Percentiles rank a stretch among this genome's conserved stretches.
Conservation (phyloP, 2,329 filamentous ascomycete genomes). For the Penicillium glabrum region DNA sequence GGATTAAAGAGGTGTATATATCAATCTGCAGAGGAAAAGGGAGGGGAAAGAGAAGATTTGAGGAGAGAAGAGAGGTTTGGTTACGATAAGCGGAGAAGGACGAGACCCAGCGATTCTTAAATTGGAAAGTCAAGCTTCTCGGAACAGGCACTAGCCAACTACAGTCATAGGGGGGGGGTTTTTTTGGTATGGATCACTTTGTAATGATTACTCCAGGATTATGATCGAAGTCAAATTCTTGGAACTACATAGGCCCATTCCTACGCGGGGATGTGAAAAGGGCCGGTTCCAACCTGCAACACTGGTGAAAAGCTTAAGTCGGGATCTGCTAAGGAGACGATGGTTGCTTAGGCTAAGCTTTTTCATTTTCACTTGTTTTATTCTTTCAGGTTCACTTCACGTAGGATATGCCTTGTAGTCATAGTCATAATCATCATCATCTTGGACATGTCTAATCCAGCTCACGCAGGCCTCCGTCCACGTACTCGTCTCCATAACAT, state of each 20-base stretch:
- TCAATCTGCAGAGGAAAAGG: conserved; percentile 36
- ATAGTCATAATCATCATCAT: background rate
- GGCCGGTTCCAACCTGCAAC: background rate
- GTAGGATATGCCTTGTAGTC: background rate
- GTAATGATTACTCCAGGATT: background rate
- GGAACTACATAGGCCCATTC: background rate
- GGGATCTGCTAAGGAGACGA: background rate
- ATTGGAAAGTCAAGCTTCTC: conserved; percentile 33
- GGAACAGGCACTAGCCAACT: background rate
- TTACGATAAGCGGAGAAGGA: conserved; percentile 31
- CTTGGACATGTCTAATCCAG: conserved; percentile 14
- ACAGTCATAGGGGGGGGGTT: background rate
- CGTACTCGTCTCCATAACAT: conserved; percentile 56
- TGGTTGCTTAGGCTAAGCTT: background rate
- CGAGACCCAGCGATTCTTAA: conserved; percentile 22
- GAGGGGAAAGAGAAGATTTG: conserved; percentile 6
- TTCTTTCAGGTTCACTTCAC: background rate
- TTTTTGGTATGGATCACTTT: background rate
- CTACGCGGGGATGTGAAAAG: conserved; percentile 1
- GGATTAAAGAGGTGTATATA: background rate
- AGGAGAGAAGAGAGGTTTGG: conserved; percentile 3
- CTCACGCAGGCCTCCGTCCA: conserved; percentile 54
- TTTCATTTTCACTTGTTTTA: background rate
- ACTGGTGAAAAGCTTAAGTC: background rate
- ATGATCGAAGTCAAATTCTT: background rate